Evolutionary conservation across 1,139 yeast genomes (phyloP).

Genomic region (Taiozyma onychis): DNA sequence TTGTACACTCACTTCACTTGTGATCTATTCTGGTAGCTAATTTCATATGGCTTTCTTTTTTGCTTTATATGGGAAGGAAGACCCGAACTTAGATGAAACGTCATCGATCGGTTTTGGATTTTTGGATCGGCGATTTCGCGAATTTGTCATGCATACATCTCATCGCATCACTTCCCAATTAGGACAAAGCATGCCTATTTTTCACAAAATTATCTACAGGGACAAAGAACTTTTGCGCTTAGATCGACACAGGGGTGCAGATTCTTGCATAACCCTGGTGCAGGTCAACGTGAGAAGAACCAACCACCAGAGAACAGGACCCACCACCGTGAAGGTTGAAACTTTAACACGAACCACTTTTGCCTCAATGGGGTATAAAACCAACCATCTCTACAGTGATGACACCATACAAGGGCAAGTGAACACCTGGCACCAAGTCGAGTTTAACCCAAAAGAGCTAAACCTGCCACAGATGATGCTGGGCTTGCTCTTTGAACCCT

Average conservation of each 20-base stretch:
- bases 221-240: not conserved
- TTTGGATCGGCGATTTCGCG: not conserved
- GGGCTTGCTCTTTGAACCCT: not conserved
- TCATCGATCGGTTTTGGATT: not conserved
- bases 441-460: slow-evolving; percentile 16
- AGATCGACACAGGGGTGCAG: not conserved
- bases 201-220: not conserved
- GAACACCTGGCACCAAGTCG: not conserved
- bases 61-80: too few species aligned
- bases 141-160: not conserved
- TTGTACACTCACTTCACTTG: not conserved
- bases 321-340: not conserved
- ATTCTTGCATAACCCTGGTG: not conserved
- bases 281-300: not conserved
- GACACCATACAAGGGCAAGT: not conserved
- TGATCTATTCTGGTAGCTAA: not conserved
- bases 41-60: too few species aligned
- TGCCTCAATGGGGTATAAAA: not conserved
- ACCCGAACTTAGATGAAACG: too few species aligned
- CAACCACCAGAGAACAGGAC: not conserved
- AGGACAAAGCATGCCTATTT: not conserved
- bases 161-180: not conserved
- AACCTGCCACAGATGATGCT: slow-evolving; percentile 27
- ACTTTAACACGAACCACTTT: not conserved
- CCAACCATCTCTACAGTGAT: not conserved